phyloP scores from a whole-genome alignment of 1,284 basidiomycete species.

The Omphalotus olearius region DNA sequence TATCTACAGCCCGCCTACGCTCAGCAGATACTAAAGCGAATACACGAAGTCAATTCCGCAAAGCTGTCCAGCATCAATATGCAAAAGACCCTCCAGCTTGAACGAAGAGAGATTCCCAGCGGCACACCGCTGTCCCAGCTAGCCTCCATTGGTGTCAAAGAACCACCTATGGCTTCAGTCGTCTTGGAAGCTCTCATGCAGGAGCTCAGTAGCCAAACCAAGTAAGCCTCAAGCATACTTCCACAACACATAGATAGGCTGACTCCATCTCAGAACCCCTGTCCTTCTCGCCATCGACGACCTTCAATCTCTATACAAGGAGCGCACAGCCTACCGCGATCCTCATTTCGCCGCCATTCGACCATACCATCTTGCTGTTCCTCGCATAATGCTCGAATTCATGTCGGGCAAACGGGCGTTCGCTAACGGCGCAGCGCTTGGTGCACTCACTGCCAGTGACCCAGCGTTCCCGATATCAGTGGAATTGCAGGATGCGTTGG shows the following conservation, averaged over 20 bases:
- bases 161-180: slow-evolving; percentile 51
- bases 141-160: slow-evolving; percentile 55
- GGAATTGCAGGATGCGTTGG: slow-evolving; percentile 58
- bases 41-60: slow-evolving; percentile 49
- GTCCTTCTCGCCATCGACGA: slow-evolving; percentile 18
- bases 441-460: slow-evolving; percentile 58
- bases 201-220: slow-evolving; percentile 64
- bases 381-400: slow-evolving; percentile 76
- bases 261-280: slow-evolving; percentile 17
- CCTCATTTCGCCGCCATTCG: slow-evolving; percentile 73
- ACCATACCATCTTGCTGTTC: slow-evolving; percentile 79
- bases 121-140: slow-evolving; percentile 56
- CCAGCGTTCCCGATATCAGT: slow-evolving; percentile 48
- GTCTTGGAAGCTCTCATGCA: slow-evolving; percentile 66
- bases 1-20: slow-evolving; percentile 77
- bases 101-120: slow-evolving; percentile 41
- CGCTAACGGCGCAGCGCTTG: slow-evolving; percentile 66
- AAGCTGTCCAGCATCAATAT: slow-evolving; percentile 38
- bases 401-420: slow-evolving; percentile 66
- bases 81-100: slow-evolving; percentile 37
- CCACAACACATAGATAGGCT: too few relatives aligned
- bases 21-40: slow-evolving; percentile 55
- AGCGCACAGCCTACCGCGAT: slow-evolving; percentile 71
- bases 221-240: slow-evolving; percentile 36
- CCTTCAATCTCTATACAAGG: slow-evolving; percentile 22